Base-by-base conservation (phyloP, 768 basidiomycete species). In the Artomyces pyxidatus region DNA sequence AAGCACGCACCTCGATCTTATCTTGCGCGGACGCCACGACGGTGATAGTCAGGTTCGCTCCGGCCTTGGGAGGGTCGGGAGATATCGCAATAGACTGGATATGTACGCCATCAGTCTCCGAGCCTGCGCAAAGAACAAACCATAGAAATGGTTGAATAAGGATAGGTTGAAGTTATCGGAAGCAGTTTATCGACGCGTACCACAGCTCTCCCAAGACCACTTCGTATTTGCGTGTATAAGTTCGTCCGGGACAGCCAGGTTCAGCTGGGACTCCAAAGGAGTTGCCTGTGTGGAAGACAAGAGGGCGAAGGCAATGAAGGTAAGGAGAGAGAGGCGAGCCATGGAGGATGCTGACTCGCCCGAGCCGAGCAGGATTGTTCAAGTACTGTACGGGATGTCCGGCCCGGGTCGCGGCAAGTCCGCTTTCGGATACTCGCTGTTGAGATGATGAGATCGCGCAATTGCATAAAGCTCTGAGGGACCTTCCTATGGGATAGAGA, bases 11-110 rank as follows among this genome's bases (percentile, higher is more conserved):
- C 71, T 86, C 74, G 53, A 97, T 80, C 4, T 58, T 63, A 48
- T 81, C 64, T 6, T 63, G 56, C 2, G 83, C 86, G 3, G 58
- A 60, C 3, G 82, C 95, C 6, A 70, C 69, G n/a, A 87, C 94
- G 4, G 68, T 83, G 53, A 98, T 84, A 16, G 90, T 94, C 58
- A 99, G 68, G 57, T 91, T 76, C 61, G 88, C 57, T 4, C 95
- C 96, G 4, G 93, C 89, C 58, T 80, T 63, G 1, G 96, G 96
- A 27, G 95, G 94, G 60, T 97, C 90, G 0, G 96, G 96, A 14
- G 68, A 75, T 30, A 97, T 71, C 2, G 61, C 48, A 49, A 96
- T 83, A n/a, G 78, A 83, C 19, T 85, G 59, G 46, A 97, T 69
- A 55, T 84, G 75, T 49, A 90, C 62, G 4, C 68, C 53, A 52